Evolutionary conservation across 2,329 filamentous ascomycete species (phyloP), one percentile per base, ranked within the genome.

Genomic region (Calonectria ilicicola): DNA sequence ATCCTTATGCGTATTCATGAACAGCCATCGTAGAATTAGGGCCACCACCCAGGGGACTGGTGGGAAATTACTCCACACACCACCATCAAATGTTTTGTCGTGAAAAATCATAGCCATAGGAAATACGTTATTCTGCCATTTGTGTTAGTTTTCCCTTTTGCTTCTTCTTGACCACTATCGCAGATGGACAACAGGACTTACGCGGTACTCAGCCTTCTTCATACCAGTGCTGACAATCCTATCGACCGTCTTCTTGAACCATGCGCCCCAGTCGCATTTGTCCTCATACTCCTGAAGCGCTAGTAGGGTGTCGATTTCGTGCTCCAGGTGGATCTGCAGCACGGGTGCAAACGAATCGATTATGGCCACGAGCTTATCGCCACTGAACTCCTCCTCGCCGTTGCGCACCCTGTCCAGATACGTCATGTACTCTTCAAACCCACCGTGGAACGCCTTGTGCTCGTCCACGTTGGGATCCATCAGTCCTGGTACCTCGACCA

Each of bases 401-500:
- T 70, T 78, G 10, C 74, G 78, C 2, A 84, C 78, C 12, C 71
- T 77, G 2, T 77, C 70, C 10, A 84, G 62, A 72, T 86, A 87
- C 5, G 53, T 72, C 19, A 74, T 74, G 32, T 84, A 84, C 1
- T 63, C 63, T 0, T 80, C 76, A 3, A 87, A 67, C 0, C 85
- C 84, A 1, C 75, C 75, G 19, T 83, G 79, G 69, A 88, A 87
- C 1, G 78, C 76, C 10, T 80, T 77, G 72, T 87, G 86, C 65
- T 88, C 85, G 21, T 82, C 81, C 3, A 87, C 77, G 72, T 85
- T 87, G 53, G 70, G 76, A 17, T 84, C 83, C 85, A 87, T 86
- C 27, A 86, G 72, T 1, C 83, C 83, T 46, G 78, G 74, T 14
- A 82, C 80, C 0, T 82, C 84, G 4, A 81, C 72, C 26, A 84